Evolutionary conservation across 83 land plant species (phyloP).

Genomic region (Thuja plicata): DNA sequence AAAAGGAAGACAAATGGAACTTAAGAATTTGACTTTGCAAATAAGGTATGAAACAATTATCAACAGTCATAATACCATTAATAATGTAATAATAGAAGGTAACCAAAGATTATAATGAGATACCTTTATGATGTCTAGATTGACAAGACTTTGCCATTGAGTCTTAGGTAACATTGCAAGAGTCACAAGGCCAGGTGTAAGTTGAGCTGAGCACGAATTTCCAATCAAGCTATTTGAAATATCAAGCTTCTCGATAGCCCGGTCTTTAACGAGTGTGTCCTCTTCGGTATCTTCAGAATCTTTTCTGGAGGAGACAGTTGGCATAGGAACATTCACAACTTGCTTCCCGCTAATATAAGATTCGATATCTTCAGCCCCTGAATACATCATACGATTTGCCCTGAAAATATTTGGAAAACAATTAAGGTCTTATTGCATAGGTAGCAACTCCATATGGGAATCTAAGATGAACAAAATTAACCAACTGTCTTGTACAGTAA

Average conservation of each 20-base stretch:
- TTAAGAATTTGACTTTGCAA: background rate
- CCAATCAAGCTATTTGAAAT: background rate
- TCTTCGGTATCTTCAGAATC: slow-evolving; percentile 24
- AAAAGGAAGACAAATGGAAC: background rate
- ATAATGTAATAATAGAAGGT: background rate
- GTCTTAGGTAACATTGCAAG: slow-evolving; percentile 83
- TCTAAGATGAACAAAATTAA: background rate
- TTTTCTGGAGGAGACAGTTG: slow-evolving; percentile 44
- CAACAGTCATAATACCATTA: background rate
- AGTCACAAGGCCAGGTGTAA: slow-evolving; percentile 73
- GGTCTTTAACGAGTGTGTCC: background rate
- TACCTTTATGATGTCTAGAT: slow-evolving; percentile 92
- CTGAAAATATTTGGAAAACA: slow-evolving; percentile 20
- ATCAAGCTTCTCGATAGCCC: background rate
- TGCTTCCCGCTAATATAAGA: slow-evolving; percentile 56
- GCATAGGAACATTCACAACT: slow-evolving; percentile 48
- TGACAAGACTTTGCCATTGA: slow-evolving; percentile 94
- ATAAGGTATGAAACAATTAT: background rate
- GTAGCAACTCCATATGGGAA: background rate
- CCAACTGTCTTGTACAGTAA: background rate
- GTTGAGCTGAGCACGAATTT: slow-evolving; percentile 15
- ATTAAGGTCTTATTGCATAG: background rate
- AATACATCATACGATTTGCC: slow-evolving; percentile 74
- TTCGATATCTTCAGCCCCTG: slow-evolving; percentile 38
- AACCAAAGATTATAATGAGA: background rate